Percentiles rank a stretch among this genome's conserved stretches.
Evolutionary conservation across 2,329 filamentous ascomycete species (phyloP).

Genomic region (Pseudomassariella vexata): DNA sequence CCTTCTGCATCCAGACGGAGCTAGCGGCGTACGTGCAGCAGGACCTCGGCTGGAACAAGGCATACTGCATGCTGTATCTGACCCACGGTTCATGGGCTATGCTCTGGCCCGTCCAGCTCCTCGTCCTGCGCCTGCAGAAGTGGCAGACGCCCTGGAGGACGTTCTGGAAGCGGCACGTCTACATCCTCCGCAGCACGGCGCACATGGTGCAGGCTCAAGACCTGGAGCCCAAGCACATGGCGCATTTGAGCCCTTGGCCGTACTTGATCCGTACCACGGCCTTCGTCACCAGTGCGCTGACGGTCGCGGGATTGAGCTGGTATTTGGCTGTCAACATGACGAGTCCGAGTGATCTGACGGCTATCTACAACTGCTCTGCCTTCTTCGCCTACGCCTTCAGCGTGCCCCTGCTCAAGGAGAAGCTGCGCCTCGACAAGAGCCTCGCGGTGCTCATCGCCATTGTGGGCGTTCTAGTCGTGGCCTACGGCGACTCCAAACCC

Average conservation of each 20-base stretch:
- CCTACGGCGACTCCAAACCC: constrained; percentile 71
- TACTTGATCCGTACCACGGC: constrained; percentile 79
- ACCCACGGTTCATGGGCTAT: constrained; percentile 93
- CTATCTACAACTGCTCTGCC: constrained; percentile 98
- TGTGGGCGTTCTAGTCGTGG: constrained; percentile 84
- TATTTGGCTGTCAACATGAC: constrained; percentile 93
- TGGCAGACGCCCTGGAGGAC: constrained; percentile 70
- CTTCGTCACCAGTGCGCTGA: constrained; percentile 78
- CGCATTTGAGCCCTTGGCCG: constrained; percentile 37
- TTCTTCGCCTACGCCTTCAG: constrained; percentile 99
- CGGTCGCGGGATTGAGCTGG: constrained; percentile 88
- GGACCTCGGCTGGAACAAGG: constrained; percentile 89
- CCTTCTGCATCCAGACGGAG: constrained; percentile 93
- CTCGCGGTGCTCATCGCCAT: constrained; percentile 79
- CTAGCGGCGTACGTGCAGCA: constrained; percentile 93
- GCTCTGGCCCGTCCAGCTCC: constrained; percentile 80
- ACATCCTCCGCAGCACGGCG: constrained; percentile 46
- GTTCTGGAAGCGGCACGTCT: constrained; percentile 69
- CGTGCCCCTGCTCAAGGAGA: constrained; percentile 82
- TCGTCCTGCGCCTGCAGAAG: constrained; percentile 74
- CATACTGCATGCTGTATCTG: constrained; percentile 99
- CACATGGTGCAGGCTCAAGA: constrained; percentile 83
- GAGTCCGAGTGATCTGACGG: constrained; percentile 86
- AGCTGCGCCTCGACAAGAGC: constrained; percentile 76
- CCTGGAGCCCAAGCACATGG: constrained; percentile 49